These are phyloP conservation scores for Acacia acuminata DNA, from an alignment of 306 rosid genomes.

Conservation along the genomic window DNA sequence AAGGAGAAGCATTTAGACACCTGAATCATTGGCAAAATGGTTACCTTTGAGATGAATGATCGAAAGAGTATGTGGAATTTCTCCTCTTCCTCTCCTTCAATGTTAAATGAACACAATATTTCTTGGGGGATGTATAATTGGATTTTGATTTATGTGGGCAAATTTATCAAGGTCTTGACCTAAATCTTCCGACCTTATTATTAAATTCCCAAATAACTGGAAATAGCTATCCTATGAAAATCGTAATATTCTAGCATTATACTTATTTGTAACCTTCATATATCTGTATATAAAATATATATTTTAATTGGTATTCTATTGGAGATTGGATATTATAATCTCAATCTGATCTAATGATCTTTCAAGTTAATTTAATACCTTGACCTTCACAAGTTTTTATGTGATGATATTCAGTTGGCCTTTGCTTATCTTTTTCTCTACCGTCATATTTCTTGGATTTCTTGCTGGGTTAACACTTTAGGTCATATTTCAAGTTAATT, in stretches of 20 bases:
- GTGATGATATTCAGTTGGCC: neutral
- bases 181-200: neutral
- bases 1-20: conserved; percentile 33
- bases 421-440: conserved; percentile 10
- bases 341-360: neutral
- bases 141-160: neutral
- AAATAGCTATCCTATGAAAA: neutral
- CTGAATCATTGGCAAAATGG: conserved; percentile 56
- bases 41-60: conserved; percentile 97
- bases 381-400: neutral
- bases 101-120: neutral
- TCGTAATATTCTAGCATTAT: neutral
- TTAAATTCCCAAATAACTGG: neutral
- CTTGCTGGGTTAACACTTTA: neutral
- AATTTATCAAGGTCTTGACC: neutral
- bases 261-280: neutral
- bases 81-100: neutral
- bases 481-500: no score
- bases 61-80: conserved; percentile 75
- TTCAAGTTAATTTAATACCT: neutral
- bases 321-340: neutral
- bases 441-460: conserved; percentile 16
- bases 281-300: no score
- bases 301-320: neutral
- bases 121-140: neutral